Base-by-base conservation (phyloP, 2,329 filamentous ascomycete species). In the Lojkania enalia region DNA sequence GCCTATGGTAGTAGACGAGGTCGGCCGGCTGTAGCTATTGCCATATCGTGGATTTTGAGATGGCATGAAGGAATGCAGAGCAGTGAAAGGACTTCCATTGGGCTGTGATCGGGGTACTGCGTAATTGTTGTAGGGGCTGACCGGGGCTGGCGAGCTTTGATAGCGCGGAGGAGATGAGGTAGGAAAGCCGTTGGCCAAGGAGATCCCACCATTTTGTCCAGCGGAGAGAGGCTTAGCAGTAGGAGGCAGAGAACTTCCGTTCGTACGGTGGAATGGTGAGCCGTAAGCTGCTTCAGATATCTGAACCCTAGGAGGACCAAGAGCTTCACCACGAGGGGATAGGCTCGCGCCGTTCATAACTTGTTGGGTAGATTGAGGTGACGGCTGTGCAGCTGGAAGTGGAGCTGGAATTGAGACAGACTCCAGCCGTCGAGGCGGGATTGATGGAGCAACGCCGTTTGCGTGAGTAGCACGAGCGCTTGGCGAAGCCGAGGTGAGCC, bases 401-500 rank as follows among this genome's bases (percentile, higher is more conserved):
- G 41, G 54, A 30, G 44, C 41, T 16, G 61, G 62, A 36, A 58
- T 56, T 23, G 57, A 44, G 5, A 62, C 57, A 15, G 61, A 41
- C 15, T 59, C 55, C 11, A 61, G 38, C 5, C 30, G 43, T 7
- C 52, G 52, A 21, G 45, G 36, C 9, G 49, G 25, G 16, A 27
- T 31, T 20, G 49, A 20, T 18, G 56, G 29, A 7, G 36, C 46
- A 16, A 42, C 40, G 5, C 61, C 61, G 35, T 62, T 66, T 2
- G 52, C 19, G 25, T 57, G 20, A 16, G 48, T 32, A 9, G 30
- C 44, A 7, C 44, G 50, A 19, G 62, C 50, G 13, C 56, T 58
- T 16, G 77, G 75, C 7, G 78, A 79, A 7, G 73, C 75, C 7
- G 77, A 77, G 18, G 74, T 76, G 42, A 82, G 67, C 36, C 77